Conservation (phyloP, 805 yeast genomes). For the Wickerhamomyces xylosicus region DNA sequence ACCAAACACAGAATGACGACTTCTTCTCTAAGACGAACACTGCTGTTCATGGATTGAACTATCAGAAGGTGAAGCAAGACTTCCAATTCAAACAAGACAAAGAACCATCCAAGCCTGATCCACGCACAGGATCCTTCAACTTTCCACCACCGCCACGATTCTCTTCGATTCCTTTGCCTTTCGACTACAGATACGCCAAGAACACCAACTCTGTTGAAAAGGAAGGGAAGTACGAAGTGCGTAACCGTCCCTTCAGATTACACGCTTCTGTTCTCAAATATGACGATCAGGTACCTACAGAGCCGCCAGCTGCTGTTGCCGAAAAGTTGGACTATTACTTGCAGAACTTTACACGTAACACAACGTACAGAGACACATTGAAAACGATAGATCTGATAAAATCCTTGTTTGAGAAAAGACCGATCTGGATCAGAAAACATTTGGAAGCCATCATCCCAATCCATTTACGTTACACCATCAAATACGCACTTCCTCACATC, state of each 20-base stretch:
- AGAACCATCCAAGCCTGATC: slow-evolving; percentile 23
- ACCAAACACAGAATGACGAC: slow-evolving; percentile 44
- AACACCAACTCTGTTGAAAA: slow-evolving; percentile 45
- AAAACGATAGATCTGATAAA: slow-evolving; percentile 20
- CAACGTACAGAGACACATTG: slow-evolving; percentile 20
- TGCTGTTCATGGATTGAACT: slow-evolving; percentile 33
- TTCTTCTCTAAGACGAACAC: slow-evolving; percentile 30
- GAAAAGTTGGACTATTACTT: slow-evolving; percentile 28
- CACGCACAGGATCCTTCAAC: slow-evolving; percentile 27
- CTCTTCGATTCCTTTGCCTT: slow-evolving; percentile 68
- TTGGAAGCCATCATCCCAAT: slow-evolving; percentile 43
- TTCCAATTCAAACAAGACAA: slow-evolving; percentile 26
- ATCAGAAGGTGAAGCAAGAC: slow-evolving; percentile 25
- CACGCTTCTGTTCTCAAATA: slow-evolving; percentile 44
- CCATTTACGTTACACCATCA: slow-evolving; percentile 34
- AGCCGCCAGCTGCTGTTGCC: slow-evolving; percentile 39
- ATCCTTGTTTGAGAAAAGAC: slow-evolving; percentile 54
- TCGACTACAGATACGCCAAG: slow-evolving; percentile 65
- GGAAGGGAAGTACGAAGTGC: slow-evolving; percentile 38
- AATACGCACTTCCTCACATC: slow-evolving; percentile 76
- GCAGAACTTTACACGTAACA: slow-evolving; percentile 21
- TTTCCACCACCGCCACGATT: slow-evolving; percentile 84
- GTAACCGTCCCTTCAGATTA: slow-evolving; percentile 36
- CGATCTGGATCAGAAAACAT: slow-evolving; percentile 80
- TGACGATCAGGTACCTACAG: slow-evolving; percentile 35